Base-by-base conservation (phyloP, 2,329 filamentous ascomycete species). In the Hypoxylon sp. region DNA sequence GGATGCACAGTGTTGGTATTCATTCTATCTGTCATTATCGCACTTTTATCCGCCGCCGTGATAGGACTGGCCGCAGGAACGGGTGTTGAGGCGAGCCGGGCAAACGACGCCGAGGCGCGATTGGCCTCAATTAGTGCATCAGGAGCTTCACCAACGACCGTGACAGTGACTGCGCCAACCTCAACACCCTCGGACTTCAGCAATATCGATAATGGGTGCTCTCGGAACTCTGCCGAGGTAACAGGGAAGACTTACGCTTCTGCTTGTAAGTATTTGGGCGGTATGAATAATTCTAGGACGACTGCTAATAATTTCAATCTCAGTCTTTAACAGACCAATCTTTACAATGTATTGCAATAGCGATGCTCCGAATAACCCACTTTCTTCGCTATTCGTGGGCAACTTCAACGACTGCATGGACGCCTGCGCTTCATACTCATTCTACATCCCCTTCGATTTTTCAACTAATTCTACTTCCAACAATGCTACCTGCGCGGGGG, bases 361-460 rank as follows among this genome's bases (percentile, higher is more conserved):
- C 29, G 81, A 85, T 67, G 77, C 83, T 3, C 75, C 78, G 2
- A 79, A 79, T 50, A 17, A 65, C 0, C 80, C 81, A 0, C 63
- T 85, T 2, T 74, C 80, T 60, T 80, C 80, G 0, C 73, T 85
- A 6, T 85, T 85, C 70, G 78, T 81, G 5, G 76, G 78, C 54
- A 78, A 80, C 70, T 83, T 85, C 51, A 74, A 80, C 72, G 78
- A 79, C 29, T 85, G 83, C 75, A 84, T 85, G 72, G 83, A 85
- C 68, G 82, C 83, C 9, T 85, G 83, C 74, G 81, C 82, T 8
- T 77, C 78, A 3, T 85, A 79, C 56, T 75, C 77, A 8, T 70
- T 70, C 6, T 81, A 80, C 61, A 71, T 75, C 2, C 71, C 78
- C 6, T 63, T 53, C 1, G 58, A 74, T 26, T 72, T 74, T 11